Evolutionary conservation across 306 rosid genomes (phyloP), one percentile per base, ranked within the genome.

Genomic region (Adenanthera pavonina): DNA sequence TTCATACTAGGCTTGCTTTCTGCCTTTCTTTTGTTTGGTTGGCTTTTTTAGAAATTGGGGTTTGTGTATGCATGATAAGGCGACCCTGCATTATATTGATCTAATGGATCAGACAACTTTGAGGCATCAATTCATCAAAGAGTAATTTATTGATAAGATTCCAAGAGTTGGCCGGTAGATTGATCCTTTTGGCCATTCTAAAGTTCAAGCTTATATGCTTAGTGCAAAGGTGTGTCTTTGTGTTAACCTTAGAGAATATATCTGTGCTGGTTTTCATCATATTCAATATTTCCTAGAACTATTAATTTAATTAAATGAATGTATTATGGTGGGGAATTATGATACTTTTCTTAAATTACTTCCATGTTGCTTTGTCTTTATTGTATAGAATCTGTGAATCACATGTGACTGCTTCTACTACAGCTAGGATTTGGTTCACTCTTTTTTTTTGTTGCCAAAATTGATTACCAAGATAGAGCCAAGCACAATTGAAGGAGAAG

Each of bases 381-480:
- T 19, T 68, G 15, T 16, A 69, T 20, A 7, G 8, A 19, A 70
- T 70, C 54, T 76, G 69, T 57, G 43, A 51, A 51, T 73, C 53
- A 17, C 54, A 69, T 6, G 35, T 83, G 69, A 53, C 41, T 82
- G 60, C 83, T 20, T 83, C 73, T 75, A 14, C 81, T 89, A 91
- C 94, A 92, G 94, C 85, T 92, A 72, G 97, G 94, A 77, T 92
- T 92, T 69, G 92, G 90, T 86, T 92, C 97, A 14, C 91, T 90
- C 53, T 90, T 85, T 86, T 92, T 92, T 78, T 25, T 25, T 25
- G 30, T 25, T 25, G 30, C 97, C 52, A 89, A 94, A 78, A 92
- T 92, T 68, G 97, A 92, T 89, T 92, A 89, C 88, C 97, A 92
- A 89, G 97, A 90, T 78, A 85, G 97, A 83, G 94, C 93, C 25